phyloP scores from a whole-genome alignment of 2,329 filamentous ascomycete genomes.

The Cercospora nicotianae region DNA sequence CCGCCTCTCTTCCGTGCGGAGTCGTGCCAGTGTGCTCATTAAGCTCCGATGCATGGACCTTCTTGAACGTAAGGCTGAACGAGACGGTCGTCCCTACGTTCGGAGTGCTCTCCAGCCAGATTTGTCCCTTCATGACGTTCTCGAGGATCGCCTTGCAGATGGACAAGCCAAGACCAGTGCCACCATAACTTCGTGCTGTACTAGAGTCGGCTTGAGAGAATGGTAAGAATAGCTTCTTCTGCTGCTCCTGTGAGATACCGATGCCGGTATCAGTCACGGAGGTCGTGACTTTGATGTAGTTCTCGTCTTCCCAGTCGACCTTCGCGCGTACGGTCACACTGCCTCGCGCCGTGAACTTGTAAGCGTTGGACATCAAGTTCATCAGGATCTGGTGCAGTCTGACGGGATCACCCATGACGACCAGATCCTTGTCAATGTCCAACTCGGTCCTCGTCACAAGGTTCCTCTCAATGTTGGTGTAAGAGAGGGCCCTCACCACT shows the following conservation, averaged over 20 bases:
- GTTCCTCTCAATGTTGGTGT: slow-evolving; percentile 62
- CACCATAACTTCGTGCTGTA: slow-evolving; percentile 86
- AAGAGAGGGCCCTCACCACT: slow-evolving; percentile 62
- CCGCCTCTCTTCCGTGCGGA: slow-evolving; percentile 42
- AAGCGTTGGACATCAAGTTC: slow-evolving; percentile 87
- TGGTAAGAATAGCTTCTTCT: slow-evolving; percentile 83
- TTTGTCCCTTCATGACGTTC: slow-evolving; percentile 83
- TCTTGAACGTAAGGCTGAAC: slow-evolving; percentile 84
- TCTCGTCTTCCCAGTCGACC: slow-evolving; percentile 68
- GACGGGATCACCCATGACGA: slow-evolving; percentile 54
- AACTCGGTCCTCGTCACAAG: slow-evolving; percentile 59
- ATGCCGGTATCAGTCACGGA: slow-evolving; percentile 90
- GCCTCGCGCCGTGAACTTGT: slow-evolving; percentile 89
- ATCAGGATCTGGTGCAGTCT: slow-evolving; percentile 58
- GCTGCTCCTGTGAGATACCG: slow-evolving; percentile 78
- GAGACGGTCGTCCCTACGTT: slow-evolving; percentile 69
- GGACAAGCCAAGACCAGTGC: slow-evolving; percentile 84
- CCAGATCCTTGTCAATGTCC: slow-evolving; percentile 56
- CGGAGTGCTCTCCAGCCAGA: slow-evolving; percentile 76
- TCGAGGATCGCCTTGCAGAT: slow-evolving; percentile 95
- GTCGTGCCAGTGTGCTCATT: slow-evolving; percentile 27
- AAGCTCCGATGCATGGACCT: slow-evolving; percentile 60
- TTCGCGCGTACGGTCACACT: slow-evolving; percentile 80
- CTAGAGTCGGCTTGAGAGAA: slow-evolving; percentile 92
- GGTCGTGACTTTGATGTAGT: slow-evolving; percentile 73